Base-by-base conservation (phyloP, 192 early-diverging fungal species). In the Glomus cerebriforme region DNA sequence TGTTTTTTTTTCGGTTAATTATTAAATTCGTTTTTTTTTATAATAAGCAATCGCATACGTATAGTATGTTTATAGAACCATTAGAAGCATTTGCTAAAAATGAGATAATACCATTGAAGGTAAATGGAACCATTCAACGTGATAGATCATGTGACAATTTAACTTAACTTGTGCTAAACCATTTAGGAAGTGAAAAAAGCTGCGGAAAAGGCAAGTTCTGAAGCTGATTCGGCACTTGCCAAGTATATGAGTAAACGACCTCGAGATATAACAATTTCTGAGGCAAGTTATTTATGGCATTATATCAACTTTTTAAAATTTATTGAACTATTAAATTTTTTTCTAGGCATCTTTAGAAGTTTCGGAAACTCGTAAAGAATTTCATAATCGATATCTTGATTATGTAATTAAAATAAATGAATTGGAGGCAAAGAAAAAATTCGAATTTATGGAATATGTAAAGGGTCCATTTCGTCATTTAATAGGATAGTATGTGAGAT, bases 371-470 rank as follows among this genome's bases (percentile, higher is more conserved):
- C 89, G 92, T 82, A 88, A 84, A 74, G 81, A 84, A 63, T 85
- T 95, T 81, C 88, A 91, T 82, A 15, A 81, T 37, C 81, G 87
- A 80, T 88, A 89, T 49, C 81, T 93, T 72, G 86, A 88, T 39
- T 90, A 94, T 70, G 88, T 90, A 24, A 79, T 92, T 24, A 93
- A 92, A 62, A 78, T 95, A 35, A 94, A 94, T 78, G 87, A 90
- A 32, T 82, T 94, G 60, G 90, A 91, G 13, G 89, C 92, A 27
- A 92, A 91, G 73, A 90, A 92, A 78, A 91, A 89, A 65, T 89
- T 92, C 31, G 95, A 96, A 77, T 87, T 95, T 74, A 91, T 88
- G 68, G 88, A 91, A 82, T 86, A 88, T 83, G 88, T 91, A 87
- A 83, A 81, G 49, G 13, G 60, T 59, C 29, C 22, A 39, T 68